Evolutionary conservation across 306 rosid species (phyloP).

Genomic region (Boehmeria nivea): DNA sequence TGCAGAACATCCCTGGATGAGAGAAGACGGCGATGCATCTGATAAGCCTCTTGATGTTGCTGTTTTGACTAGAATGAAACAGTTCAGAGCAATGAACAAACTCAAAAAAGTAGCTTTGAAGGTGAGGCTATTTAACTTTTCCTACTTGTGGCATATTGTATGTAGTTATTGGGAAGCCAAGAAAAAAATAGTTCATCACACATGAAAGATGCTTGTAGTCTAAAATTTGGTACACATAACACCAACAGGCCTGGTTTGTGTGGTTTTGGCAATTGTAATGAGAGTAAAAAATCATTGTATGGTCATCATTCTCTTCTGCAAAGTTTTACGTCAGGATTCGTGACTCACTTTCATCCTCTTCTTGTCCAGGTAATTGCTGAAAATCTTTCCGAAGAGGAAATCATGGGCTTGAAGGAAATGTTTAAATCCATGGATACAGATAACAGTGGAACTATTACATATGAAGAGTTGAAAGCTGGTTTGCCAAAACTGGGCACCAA

Average conservation of each 20-base stretch:
- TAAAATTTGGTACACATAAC: not conserved
- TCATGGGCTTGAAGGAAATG: slow-evolving; percentile 94
- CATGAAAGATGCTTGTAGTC: no score
- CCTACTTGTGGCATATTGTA: not conserved
- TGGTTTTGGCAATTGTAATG: not conserved
- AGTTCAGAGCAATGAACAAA: slow-evolving; percentile 98
- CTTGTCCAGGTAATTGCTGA: slow-evolving; percentile 78
- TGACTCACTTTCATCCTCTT: slow-evolving; percentile 14
- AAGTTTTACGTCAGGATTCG: not conserved
- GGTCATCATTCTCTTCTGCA: slow-evolving; percentile 1
- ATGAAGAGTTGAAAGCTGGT: slow-evolving; percentile 92
- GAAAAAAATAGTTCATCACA: no score
- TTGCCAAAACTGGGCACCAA: slow-evolving; percentile 86
- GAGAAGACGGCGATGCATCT: slow-evolving; percentile 87
- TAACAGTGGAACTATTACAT: slow-evolving; percentile 93
- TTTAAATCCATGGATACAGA: slow-evolving; percentile 98
- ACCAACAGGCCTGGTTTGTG: slow-evolving; percentile 4
- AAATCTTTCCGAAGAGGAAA: slow-evolving; percentile 97
- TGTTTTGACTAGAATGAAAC: slow-evolving; percentile 88
- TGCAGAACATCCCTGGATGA: slow-evolving; percentile 98
- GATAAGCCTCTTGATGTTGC: slow-evolving; percentile 95
- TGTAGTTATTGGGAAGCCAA: no score
- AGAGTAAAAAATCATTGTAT: not conserved
- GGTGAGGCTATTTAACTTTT: slow-evolving; percentile 38
- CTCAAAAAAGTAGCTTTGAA: slow-evolving; percentile 92